Evolutionary conservation across 2,329 filamentous ascomycete species (phyloP).

Genomic region (Colletotrichum eleusines): DNA sequence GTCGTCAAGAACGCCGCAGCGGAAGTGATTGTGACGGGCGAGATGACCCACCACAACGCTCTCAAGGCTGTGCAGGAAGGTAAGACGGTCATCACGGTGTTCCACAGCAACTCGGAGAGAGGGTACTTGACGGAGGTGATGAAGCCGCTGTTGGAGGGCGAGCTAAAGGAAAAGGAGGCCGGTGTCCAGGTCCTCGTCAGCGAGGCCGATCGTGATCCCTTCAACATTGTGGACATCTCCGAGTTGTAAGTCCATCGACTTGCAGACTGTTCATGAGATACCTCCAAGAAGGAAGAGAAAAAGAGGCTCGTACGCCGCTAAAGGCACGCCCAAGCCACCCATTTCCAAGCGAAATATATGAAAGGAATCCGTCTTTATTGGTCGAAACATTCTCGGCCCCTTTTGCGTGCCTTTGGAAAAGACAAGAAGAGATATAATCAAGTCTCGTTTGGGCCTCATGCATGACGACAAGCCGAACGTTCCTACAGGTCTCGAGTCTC

Average conservation of each 20-base stretch:
- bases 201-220: slow-evolving; percentile 87
- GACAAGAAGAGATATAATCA: too few species aligned
- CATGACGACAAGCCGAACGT: background rate
- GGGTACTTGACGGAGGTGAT: slow-evolving; percentile 82
- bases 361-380: background rate
- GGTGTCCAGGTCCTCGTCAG: slow-evolving; percentile 79
- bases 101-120: slow-evolving; percentile 94
- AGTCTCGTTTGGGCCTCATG: background rate
- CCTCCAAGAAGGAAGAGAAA: background rate
- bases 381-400: background rate
- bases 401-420: background rate
- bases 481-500: background rate
- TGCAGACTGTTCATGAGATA: background rate
- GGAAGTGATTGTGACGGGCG: slow-evolving; percentile 89
- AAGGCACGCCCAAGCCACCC: background rate
- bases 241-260: slow-evolving; percentile 47
- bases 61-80: slow-evolving; percentile 87
- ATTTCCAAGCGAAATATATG: background rate
- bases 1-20: slow-evolving; percentile 78
- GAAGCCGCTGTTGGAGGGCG: slow-evolving; percentile 71
- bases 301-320: background rate
- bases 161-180: slow-evolving; percentile 63
- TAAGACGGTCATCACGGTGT: slow-evolving; percentile 84
- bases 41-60: slow-evolving; percentile 93
- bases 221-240: slow-evolving; percentile 75